Evolutionary conservation across 108 stramenopile genomes (phyloP), one percentile per base, ranked within the genome.

Genomic region (Parietichytrium sp.): DNA sequence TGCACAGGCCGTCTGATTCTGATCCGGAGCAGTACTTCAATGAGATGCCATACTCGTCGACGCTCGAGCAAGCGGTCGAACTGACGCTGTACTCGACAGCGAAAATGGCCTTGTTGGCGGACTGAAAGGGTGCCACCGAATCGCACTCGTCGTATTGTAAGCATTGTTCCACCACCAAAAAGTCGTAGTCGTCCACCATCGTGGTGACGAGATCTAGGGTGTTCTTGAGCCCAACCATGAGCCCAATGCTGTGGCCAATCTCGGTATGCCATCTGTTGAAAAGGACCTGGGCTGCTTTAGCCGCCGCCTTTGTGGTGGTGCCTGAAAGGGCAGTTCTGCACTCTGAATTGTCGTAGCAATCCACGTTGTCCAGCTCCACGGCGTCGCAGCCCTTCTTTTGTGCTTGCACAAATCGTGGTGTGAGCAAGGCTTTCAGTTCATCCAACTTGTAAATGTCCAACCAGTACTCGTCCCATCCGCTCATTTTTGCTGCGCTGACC

Each of bases 341-440:
- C 10, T 72, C 61, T 6, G 23, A 33, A n/a, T 72, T 72, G 61
- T 47, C 61, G 80, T 86, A 86, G 25, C 80, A 82, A 54, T 83
- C 83, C 0, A 81, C 29, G 83, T 86, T 83, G 30, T 86, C 85
- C 18, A 80, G 79, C 15, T 83, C 85, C 33, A 86, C 55, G 3
- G 42, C 83, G 49, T 86, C 83, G 55, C 85, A 86, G 4, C 83
- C 83, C 23, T 83, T 81, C n/a, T 52, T 48, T n/a, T 42, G 33
- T 4, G 85, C 85, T 8, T 80, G 53, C 26, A 80, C 53, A 4
- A 86, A 36, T 1, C 85, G 79, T 26, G 72, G 61, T 36, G 36
- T 53, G 83, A 86, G 83, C 54, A 86, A 77, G 13, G 27, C 78
- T 20, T 29, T 27, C 3, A 80, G 20, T 15, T 53, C n/a, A 13